Evolutionary conservation across 2,329 filamentous ascomycete genomes (phyloP), one percentile per base, ranked within the genome.

Genomic region (Podosphaera aphanis): DNA sequence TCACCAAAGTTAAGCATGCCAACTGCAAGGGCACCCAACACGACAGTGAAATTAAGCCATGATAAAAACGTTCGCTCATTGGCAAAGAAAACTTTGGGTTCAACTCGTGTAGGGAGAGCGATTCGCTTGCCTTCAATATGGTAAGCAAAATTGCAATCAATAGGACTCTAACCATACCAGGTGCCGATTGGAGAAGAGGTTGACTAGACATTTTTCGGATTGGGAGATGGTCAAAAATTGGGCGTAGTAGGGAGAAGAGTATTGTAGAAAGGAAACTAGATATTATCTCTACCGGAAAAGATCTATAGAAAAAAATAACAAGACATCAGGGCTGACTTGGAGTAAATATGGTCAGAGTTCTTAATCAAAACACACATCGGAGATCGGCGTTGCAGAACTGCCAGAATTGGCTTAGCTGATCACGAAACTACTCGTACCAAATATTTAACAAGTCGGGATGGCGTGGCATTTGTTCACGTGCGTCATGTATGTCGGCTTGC

Each of bases 31-130:
- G 90, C 90, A 59, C 90, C 90, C 50, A 98, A 81, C 64, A 98
- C 88, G 60, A 98, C 86, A 62, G 86, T 93, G 71, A 95, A 95
- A 73, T 98, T 98, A 60, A 98, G 83, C 90, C 90, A 98, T 64
- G 85, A 93, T 59, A 98, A 77, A 63, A 98, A 98, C 51, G 90
- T 98, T 52, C 90, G 84, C 68, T 98, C 90, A 71, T 98, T 98
- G 66, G 90, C 90, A 71, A 98, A 98, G 76, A 95, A 98, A 69
- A 98, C 90, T 67, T 98, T 98, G 57, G 90, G 90, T 65, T 98
- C 90, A 64, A 98, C 88, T 55, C 90, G 85, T 49, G 88, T 94
- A 48, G 90, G 90, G 52, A 98, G 83, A 58, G 90, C 88, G 62
- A 98, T 95, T 61, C 88, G 84, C 69, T 98, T 98, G 73, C 88